A percentile compares a stretch with the other conserved stretches of the same genome.
Conservation (phyloP, 2,329 filamentous ascomycete genomes). For the Fusarium nisikadoi region DNA sequence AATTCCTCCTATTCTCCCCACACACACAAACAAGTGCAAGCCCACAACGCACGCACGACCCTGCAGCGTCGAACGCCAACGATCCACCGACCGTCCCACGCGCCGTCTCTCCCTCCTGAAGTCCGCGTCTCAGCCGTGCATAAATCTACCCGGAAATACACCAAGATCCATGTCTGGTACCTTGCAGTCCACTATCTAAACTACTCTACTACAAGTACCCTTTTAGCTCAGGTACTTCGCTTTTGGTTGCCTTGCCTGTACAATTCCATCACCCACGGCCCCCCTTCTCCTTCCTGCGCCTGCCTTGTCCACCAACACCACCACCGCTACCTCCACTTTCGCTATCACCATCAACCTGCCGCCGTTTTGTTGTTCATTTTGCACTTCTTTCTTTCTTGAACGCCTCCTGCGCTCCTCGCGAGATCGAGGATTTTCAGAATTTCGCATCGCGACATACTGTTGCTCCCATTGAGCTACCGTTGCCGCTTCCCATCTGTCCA, state of each 20-base stretch:
- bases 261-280: slow-evolving; percentile 34
- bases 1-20: slow-evolving; percentile 17
- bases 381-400: slow-evolving; percentile 31
- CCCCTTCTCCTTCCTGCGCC: slow-evolving; percentile 35
- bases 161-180: slow-evolving; percentile 32
- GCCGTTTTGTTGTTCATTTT: slow-evolving; percentile 31
- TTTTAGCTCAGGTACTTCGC: slow-evolving; percentile 30
- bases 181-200: slow-evolving; percentile 29
- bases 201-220: slow-evolving; percentile 29
- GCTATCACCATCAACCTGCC: slow-evolving; percentile 39
- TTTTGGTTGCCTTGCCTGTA: slow-evolving; percentile 31
- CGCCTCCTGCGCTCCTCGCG: slow-evolving; percentile 29
- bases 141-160: slow-evolving; percentile 41
- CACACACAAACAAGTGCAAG: slow-evolving; percentile 30
- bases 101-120: slow-evolving; percentile 46
- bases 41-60: slow-evolving; percentile 38
- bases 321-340: slow-evolving; percentile 34
- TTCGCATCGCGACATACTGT: slow-evolving; percentile 23
- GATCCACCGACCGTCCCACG: slow-evolving; percentile 46
- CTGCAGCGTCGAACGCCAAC: slow-evolving; percentile 38
- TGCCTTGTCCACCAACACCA: slow-evolving; percentile 29
- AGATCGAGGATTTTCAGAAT: slow-evolving; percentile 19
- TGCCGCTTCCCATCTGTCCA: slow-evolving; percentile 7
- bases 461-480: slow-evolving; percentile 33
- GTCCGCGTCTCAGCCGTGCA: slow-evolving; percentile 47